Conservation (phyloP, 208 protist genomes). For the Wallacemonas sp. region DNA sequence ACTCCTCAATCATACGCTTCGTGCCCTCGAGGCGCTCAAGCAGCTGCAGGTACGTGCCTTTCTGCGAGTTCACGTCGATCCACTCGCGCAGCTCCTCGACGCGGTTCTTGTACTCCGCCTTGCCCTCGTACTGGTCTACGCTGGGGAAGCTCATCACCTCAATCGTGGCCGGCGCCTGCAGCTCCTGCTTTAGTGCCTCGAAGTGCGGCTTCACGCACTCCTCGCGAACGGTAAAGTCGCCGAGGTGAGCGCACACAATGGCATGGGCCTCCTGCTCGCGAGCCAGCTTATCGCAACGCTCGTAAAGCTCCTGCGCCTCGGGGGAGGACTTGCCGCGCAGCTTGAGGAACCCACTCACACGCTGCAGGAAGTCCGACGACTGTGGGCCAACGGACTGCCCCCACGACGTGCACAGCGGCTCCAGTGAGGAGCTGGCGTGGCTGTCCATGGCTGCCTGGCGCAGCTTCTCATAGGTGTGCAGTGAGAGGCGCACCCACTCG, state of each 20-base stretch:
- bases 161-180: slow-evolving; percentile 55
- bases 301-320: slow-evolving; percentile 10
- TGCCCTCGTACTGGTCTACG: slow-evolving; percentile 42
- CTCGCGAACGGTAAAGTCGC: slow-evolving; percentile 70
- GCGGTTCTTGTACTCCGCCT: slow-evolving; percentile 58
- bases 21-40: slow-evolving; percentile 61
- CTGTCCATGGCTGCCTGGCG: slow-evolving; percentile 30
- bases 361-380: slow-evolving; percentile 15
- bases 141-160: slow-evolving; percentile 61
- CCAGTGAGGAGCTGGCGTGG: slow-evolving; percentile 39
- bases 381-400: slow-evolving; percentile 22
- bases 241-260: slow-evolving; percentile 67
- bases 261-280: slow-evolving; percentile 48
- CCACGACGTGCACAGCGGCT: slow-evolving; percentile 51
- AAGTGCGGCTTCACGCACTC: slow-evolving; percentile 65
- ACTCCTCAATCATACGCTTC: slow-evolving; percentile 57
- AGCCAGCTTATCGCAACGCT: slow-evolving; percentile 43
- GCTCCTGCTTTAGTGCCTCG: slow-evolving; percentile 53
- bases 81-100: slow-evolving; percentile 80
- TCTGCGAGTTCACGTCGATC: slow-evolving; percentile 80
- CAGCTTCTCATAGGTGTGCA: slow-evolving; percentile 69
- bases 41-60: slow-evolving; percentile 64
- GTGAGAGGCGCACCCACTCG: slow-evolving; percentile 56
- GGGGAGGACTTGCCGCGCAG: slow-evolving; percentile 17
- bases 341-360: slow-evolving; percentile 16